phyloP scores from a whole-genome alignment of 129 eudicot species.

The Saussurea involucrata region DNA sequence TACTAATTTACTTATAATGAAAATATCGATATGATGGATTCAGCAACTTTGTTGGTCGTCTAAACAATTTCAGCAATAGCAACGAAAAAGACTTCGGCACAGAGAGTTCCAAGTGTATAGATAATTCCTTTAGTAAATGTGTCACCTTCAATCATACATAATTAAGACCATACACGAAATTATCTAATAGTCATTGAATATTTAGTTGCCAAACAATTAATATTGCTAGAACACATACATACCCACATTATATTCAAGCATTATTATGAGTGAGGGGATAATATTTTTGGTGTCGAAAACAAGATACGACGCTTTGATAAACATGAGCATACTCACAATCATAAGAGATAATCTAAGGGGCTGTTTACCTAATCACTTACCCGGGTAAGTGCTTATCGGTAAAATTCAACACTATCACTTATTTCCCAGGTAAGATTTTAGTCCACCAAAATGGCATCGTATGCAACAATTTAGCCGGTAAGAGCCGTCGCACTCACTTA shows the following conservation, averaged over 20 bases:
- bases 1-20: conserved; percentile 46
- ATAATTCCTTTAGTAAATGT: conserved; percentile 71
- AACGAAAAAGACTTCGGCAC: conserved; percentile 57
- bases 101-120: conserved; percentile 65
- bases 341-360: conserved; percentile 58
- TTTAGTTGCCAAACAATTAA: background rate
- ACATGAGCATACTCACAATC: conserved; percentile 57
- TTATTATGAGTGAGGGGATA: conserved; percentile 72
- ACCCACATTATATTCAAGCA: conserved; percentile 80
- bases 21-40: conserved; percentile 57
- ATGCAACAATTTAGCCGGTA: too few relatives aligned
- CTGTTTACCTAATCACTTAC: too few relatives aligned
- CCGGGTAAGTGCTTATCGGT: too few relatives aligned
- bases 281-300: conserved; percentile 58
- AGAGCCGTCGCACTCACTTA: too few relatives aligned
- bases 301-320: conserved; percentile 50
- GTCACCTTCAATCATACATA: conserved; percentile 38
- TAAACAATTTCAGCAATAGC: conserved; percentile 49
- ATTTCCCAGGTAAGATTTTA: too few relatives aligned
- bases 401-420: too few relatives aligned
- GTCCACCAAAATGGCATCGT: too few relatives aligned
- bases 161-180: background rate
- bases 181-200: background rate
- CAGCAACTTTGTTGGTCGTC: conserved; percentile 40
- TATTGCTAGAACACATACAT: conserved; percentile 17